Percentiles rank a stretch among this genome's conserved stretches.
These are phyloP conservation scores for Conidiobolus incongruus DNA, from an alignment of 371 early-diverging fungal genomes.

Conservation along the genomic window DNA sequence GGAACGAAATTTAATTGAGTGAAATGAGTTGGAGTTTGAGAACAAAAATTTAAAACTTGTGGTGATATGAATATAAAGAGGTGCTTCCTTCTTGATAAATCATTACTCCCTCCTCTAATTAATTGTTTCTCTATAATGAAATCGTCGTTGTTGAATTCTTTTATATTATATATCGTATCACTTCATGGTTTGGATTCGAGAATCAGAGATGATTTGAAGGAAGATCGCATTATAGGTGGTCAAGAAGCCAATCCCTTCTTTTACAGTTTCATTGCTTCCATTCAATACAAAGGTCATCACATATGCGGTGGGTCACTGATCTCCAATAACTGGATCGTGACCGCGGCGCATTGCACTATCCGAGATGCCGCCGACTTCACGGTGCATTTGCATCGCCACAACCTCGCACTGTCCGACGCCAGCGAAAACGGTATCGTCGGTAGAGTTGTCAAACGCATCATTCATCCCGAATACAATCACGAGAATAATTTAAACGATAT, in stretches of 20 bases:
- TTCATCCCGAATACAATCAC: neutral
- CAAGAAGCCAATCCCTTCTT: neutral
- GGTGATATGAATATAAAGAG: no score
- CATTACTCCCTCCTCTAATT: no score
- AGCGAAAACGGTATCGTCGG: neutral
- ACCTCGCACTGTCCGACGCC: neutral
- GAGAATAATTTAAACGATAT: neutral
- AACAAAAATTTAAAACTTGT: no score
- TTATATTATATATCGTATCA: no score
- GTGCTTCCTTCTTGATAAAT: no score
- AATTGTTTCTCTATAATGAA: no score
- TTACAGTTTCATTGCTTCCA: neutral
- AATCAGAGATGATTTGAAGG: no score
- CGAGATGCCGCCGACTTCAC: neutral
- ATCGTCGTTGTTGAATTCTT: no score
- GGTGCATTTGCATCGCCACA: neutral
- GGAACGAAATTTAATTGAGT: no score
- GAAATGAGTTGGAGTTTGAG: no score
- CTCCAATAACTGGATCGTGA: neutral
- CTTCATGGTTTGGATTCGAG: no score
- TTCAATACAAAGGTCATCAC: neutral
- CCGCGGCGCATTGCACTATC: slow-evolving; percentile 3
- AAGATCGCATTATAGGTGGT: neutral
- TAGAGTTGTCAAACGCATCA: neutral
- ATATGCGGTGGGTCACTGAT: slow-evolving; percentile 2